Conservation (phyloP, 495 filamentous ascomycete species). For the Tuber calosporum region DNA sequence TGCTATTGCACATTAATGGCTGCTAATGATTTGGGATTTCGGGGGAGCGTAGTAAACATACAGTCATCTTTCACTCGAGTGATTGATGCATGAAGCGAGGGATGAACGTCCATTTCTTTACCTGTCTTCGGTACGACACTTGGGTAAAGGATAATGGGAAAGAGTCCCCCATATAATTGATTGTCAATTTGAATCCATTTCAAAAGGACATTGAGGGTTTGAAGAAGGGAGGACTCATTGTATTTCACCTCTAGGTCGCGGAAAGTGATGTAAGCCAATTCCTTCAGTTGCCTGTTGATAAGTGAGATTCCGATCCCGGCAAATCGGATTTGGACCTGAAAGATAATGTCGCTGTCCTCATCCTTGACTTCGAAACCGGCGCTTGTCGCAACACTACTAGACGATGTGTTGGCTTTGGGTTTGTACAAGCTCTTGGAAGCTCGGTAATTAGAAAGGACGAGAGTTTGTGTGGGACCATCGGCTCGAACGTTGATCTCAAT, state of each 20-base stretch:
- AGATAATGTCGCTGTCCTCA: conserved; percentile 73
- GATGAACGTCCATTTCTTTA: conserved; percentile 93
- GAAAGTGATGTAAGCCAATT: conserved; percentile 89
- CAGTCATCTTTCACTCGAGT: conserved; percentile 94
- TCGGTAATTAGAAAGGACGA: conserved; percentile 92
- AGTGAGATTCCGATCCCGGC: conserved; percentile 90
- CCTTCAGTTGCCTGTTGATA: conserved; percentile 83
- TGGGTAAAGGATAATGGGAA: conserved; percentile 93
- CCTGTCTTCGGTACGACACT: conserved; percentile 98
- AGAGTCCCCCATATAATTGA: conserved; percentile 94
- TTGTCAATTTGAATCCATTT: conserved; percentile 99
- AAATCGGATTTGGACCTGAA: conserved; percentile 77
- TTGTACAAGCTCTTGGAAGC: conserved; percentile 89
- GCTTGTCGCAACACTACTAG: conserved; percentile 44
- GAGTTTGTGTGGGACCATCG: conserved; percentile 87
- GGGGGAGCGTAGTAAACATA: conserved; percentile 11
- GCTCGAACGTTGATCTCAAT: conserved; percentile 94
- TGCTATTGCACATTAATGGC: conserved; percentile 41
- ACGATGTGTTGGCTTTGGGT: conserved; percentile 59
- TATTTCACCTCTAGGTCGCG: conserved; percentile 87
- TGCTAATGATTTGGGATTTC: not conserved
- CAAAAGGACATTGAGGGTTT: conserved; percentile 78
- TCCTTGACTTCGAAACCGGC: conserved; percentile 89
- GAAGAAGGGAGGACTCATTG: conserved; percentile 83
- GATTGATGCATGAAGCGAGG: conserved; percentile 82